These are phyloP conservation scores for Bretschneidera sinensis DNA, from an alignment of 345 rosid species.

Conservation along the genomic window DNA sequence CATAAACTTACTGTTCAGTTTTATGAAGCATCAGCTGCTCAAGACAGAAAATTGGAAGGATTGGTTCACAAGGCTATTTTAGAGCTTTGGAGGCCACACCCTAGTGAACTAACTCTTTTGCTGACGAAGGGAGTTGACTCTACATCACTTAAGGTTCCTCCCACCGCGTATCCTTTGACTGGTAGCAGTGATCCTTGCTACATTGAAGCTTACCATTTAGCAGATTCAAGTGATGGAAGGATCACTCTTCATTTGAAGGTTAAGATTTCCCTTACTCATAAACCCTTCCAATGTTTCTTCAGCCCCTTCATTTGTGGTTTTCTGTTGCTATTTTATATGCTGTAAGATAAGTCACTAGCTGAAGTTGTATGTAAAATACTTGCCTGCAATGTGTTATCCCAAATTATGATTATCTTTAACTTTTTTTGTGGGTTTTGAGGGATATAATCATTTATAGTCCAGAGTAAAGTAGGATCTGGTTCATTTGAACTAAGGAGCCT, in stretches of 20 bases:
- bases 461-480: too few species aligned
- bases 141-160: conserved; percentile 69
- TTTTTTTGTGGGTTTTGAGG: too few species aligned
- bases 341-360: background rate
- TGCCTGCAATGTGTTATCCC: too few species aligned
- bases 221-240: conserved; percentile 93
- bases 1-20: conserved; percentile 97
- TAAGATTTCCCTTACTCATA: conserved; percentile 9
- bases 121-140: conserved; percentile 78
- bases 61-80: conserved; percentile 93
- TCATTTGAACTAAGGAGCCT: too few species aligned
- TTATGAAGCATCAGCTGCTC: conserved; percentile 96
- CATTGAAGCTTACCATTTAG: conserved; percentile 92
- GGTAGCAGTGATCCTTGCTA: conserved; percentile 99
- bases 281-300: background rate
- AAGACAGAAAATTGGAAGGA: conserved; percentile 94
- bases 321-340: conserved; percentile 1
- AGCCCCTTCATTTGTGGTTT: background rate
- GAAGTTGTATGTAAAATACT: background rate
- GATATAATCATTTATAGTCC: too few species aligned
- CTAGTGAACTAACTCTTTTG: conserved; percentile 76
- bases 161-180: conserved; percentile 68
- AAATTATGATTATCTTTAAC: too few species aligned
- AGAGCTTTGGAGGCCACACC: conserved; percentile 98
- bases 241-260: conserved; percentile 93